phyloP scores from a whole-genome alignment of 495 filamentous ascomycete genomes.

The Daldinia bambusicola region DNA sequence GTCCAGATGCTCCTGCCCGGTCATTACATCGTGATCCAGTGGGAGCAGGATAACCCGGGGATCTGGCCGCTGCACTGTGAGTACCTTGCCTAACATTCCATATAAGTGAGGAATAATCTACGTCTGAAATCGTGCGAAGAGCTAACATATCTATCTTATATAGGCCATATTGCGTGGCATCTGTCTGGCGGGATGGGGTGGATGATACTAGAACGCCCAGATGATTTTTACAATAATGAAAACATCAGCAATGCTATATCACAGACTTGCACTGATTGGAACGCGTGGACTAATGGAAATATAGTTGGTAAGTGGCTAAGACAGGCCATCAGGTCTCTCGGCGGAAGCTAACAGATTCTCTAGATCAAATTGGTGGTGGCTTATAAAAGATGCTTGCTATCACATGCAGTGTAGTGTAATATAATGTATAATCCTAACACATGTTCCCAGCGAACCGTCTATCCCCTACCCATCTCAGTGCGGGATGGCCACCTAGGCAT shows the following conservation, averaged over 20 bases:
- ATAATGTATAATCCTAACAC: neutral
- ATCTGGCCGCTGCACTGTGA: constrained; percentile 66
- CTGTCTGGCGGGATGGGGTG: constrained; percentile 59
- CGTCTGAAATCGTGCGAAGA: neutral
- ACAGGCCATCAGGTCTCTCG: neutral
- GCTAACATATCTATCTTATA: neutral
- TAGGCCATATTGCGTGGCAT: constrained; percentile 67
- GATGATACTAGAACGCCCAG: constrained; percentile 59
- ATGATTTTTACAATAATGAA: constrained; percentile 42
- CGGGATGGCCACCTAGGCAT: neutral
- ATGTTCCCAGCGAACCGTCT: neutral
- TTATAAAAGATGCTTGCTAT: neutral
- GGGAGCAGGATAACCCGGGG: constrained; percentile 67
- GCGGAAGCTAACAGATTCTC: neutral
- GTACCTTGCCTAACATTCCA: neutral
- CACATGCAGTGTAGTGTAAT: neutral
- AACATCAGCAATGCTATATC: constrained; percentile 45
- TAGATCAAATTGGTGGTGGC: neutral
- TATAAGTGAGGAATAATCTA: no score
- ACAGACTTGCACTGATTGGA: constrained; percentile 62
- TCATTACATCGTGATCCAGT: constrained; percentile 63
- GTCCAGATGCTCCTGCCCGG: constrained; percentile 60
- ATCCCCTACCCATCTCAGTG: neutral
- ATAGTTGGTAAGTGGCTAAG: neutral
- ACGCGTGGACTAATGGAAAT: constrained; percentile 22